A percentile compares a stretch with the other conserved stretches of the same genome.
These are phyloP conservation scores for Cicer chorassanicum DNA, from an alignment of 306 rosid species.

Conservation along the genomic window DNA sequence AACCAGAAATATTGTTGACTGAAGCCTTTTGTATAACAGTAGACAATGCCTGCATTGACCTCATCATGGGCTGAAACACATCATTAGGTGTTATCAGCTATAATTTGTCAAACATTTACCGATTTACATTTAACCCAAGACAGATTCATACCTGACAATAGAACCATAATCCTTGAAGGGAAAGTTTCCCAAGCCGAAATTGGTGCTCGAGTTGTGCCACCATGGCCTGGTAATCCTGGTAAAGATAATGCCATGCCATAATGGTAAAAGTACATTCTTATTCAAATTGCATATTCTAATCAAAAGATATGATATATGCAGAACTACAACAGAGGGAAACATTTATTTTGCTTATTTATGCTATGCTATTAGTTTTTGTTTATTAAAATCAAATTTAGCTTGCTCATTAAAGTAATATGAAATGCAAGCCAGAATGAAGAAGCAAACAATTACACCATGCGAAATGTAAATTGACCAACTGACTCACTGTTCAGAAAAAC, in stretches of 20 bases:
- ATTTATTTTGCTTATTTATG: neutral
- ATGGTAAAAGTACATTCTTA: constrained; percentile 36
- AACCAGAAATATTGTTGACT: constrained; percentile 77
- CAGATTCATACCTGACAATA: constrained; percentile 82
- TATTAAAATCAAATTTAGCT: constrained; percentile 29
- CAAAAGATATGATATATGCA: constrained; percentile 30
- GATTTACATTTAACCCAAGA: constrained; percentile 33
- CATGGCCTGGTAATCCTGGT: constrained; percentile 95
- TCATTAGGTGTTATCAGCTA: constrained; percentile 43
- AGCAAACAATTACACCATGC: constrained; percentile 31
- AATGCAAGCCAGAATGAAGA: constrained; percentile 24
- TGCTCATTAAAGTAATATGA: constrained; percentile 16
- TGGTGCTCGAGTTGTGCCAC: constrained; percentile 99
- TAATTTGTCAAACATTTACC: constrained; percentile 32
- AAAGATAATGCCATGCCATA: constrained; percentile 23
- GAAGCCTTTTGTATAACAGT: constrained; percentile 81
- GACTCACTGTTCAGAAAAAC: constrained; percentile 51
- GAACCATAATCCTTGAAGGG: constrained; percentile 98
- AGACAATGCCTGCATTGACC: constrained; percentile 84
- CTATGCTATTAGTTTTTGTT: constrained; percentile 33
- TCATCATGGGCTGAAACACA: constrained; percentile 86
- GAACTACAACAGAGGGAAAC: constrained; percentile 13
- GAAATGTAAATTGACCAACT: constrained; percentile 42
- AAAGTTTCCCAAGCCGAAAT: constrained; percentile 88
- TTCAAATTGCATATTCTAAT: constrained; percentile 38